A percentile compares a stretch with the other conserved stretches of the same genome.
phyloP scores from a whole-genome alignment of 2,329 filamentous ascomycete species.

The Arthrobotrys conoides region DNA sequence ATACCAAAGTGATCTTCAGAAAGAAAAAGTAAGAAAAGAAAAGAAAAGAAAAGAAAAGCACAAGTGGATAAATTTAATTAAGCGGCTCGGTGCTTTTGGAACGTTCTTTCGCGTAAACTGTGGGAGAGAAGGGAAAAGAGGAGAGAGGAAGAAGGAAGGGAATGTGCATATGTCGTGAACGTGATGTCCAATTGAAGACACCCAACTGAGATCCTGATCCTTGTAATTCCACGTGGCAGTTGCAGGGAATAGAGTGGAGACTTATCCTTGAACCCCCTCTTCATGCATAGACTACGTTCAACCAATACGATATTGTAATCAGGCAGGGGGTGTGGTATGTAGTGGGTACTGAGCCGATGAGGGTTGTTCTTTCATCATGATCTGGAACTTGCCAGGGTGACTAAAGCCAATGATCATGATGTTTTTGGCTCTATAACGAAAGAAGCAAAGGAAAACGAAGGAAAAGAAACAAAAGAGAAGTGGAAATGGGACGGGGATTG shows the following conservation, averaged over 20 bases:
- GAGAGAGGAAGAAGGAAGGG: not conserved
- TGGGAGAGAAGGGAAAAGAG: not conserved
- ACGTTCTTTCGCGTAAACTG: constrained; percentile 13
- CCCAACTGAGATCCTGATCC: constrained; percentile 10
- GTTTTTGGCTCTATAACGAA: not conserved
- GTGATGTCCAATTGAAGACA: not conserved
- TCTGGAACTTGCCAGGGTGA: not conserved
- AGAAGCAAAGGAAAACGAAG: not conserved
- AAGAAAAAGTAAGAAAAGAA: not conserved
- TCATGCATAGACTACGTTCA: not conserved
- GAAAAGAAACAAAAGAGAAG: too few relatives aligned
- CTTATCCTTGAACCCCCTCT: not conserved
- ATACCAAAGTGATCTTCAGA: not conserved
- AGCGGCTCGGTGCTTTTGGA: constrained; percentile 11
- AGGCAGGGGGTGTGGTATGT: not conserved
- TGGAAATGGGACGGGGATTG: too few relatives aligned
- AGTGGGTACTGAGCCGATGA: not conserved
- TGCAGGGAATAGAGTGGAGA: constrained; percentile 12
- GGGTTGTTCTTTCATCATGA: not conserved
- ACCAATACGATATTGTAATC: not conserved
- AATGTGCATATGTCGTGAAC: not conserved
- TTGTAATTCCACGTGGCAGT: constrained; percentile 44
- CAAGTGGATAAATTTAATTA: constrained; percentile 3
- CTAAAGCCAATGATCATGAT: not conserved
- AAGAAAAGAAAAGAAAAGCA: not conserved